Evolutionary conservation across 2,329 filamentous ascomycete species (phyloP).

Genomic region (Paecilomyces formosus): DNA sequence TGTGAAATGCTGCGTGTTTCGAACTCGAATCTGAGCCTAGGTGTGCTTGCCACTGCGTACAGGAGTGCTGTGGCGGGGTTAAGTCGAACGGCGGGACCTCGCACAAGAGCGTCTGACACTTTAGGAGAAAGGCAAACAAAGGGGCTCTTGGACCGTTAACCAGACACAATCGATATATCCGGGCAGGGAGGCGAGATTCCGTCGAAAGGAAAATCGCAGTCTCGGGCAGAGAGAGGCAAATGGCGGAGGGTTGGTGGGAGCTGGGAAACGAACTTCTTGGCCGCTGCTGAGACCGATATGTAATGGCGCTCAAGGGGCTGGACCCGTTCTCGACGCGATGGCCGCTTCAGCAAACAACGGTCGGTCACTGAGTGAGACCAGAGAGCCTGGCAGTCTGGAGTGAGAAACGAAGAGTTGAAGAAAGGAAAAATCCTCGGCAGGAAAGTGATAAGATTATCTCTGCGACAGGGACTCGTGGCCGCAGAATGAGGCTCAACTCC

Average conservation of each 20-base stretch:
- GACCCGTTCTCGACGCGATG: neutral
- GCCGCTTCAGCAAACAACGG: neutral
- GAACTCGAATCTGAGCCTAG: neutral
- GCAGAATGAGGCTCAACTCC: neutral
- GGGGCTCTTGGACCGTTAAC: neutral
- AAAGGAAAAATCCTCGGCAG: neutral
- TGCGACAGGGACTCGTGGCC: neutral
- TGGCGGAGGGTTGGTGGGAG: neutral
- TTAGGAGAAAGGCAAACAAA: neutral
- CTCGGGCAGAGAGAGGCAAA: neutral
- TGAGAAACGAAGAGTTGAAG: neutral
- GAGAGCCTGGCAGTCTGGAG: neutral
- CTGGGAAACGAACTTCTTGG: neutral
- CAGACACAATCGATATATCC: neutral
- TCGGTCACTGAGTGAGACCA: neutral
- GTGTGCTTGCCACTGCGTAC: neutral
- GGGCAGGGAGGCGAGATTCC: neutral
- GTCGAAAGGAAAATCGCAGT: neutral
- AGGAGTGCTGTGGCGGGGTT: neutral
- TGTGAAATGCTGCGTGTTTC: neutral
- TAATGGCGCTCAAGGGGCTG: constrained; percentile 1
- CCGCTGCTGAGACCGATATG: neutral
- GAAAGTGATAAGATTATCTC: neutral
- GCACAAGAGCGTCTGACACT: neutral
- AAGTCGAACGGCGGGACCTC: neutral